A percentile compares a stretch with the other conserved stretches of the same genome.
Evolutionary conservation across 1,284 basidiomycete species (phyloP).

Genomic region (Erythrobasidium hasegawianum): DNA sequence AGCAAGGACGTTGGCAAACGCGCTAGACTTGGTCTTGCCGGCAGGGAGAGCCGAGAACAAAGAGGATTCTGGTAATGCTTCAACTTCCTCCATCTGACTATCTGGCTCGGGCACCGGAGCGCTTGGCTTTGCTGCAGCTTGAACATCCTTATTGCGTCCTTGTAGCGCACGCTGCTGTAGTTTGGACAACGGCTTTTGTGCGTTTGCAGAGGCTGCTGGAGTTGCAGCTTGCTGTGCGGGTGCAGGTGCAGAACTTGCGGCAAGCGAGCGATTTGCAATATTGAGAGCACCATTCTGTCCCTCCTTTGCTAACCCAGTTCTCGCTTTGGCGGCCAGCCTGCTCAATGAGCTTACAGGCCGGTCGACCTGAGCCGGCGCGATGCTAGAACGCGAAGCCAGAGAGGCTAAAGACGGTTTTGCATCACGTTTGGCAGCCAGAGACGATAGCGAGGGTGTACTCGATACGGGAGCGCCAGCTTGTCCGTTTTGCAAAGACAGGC

Average conservation of each 20-base stretch:
- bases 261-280: too few relatives aligned
- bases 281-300: too few relatives aligned
- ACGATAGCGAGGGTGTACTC: slow-evolving; percentile 32
- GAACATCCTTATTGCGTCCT: not conserved
- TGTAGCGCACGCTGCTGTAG: slow-evolving; percentile 23
- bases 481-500: not conserved
- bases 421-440: slow-evolving; percentile 33
- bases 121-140: not conserved
- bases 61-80: not conserved
- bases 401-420: slow-evolving; percentile 7
- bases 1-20: too few relatives aligned
- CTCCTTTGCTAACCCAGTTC: not conserved
- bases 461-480: not conserved
- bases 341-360: not conserved
- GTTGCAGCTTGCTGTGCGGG: not conserved
- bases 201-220: not conserved
- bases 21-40: too few relatives aligned
- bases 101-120: not conserved
- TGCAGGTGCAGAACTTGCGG: too few relatives aligned
- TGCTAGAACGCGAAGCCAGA: not conserved
- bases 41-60: not conserved
- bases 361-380: not conserved
- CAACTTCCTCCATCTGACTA: not conserved
- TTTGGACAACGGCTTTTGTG: slow-evolving; percentile 14
- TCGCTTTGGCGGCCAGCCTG: slow-evolving; percentile 19